These are phyloP conservation scores for Mortierella alpina DNA, from an alignment of 192 early-diverging fungal species.

Conservation along the genomic window DNA sequence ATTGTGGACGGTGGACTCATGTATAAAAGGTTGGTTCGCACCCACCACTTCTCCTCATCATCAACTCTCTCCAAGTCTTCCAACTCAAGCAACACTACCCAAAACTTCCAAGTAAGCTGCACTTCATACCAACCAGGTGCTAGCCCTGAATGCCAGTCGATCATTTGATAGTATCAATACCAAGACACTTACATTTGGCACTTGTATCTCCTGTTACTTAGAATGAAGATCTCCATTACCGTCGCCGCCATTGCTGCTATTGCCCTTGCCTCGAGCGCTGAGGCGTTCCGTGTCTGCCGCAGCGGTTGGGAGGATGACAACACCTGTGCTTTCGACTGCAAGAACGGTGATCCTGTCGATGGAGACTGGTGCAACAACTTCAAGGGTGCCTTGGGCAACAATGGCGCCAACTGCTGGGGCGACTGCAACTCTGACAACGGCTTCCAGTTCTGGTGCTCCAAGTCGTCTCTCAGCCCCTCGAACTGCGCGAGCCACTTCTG, in stretches of 20 bases:
- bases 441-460: constrained; percentile 3
- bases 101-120: too few relatives aligned
- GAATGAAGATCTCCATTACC: not conserved
- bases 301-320: constrained; percentile 1
- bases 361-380: not conserved
- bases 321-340: not conserved
- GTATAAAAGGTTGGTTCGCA: too few relatives aligned
- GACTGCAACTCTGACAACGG: not conserved
- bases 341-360: not conserved
- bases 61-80: too few relatives aligned
- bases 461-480: not conserved
- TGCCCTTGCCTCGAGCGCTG: not conserved
- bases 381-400: not conserved
- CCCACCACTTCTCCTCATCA: too few relatives aligned
- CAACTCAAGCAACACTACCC: too few relatives aligned
- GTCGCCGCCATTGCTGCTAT: not conserved
- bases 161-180: too few relatives aligned
- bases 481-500: not conserved
- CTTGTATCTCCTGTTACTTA: not conserved
- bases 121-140: too few relatives aligned
- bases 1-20: too few relatives aligned
- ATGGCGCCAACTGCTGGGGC: constrained; percentile 5
- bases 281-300: not conserved
- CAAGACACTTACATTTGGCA: too few relatives aligned
- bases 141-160: too few relatives aligned